Evolutionary conservation across 2,329 filamentous ascomycete species (phyloP), one percentile per base, ranked within the genome.

Genomic region (Zymoseptoria tritici): DNA sequence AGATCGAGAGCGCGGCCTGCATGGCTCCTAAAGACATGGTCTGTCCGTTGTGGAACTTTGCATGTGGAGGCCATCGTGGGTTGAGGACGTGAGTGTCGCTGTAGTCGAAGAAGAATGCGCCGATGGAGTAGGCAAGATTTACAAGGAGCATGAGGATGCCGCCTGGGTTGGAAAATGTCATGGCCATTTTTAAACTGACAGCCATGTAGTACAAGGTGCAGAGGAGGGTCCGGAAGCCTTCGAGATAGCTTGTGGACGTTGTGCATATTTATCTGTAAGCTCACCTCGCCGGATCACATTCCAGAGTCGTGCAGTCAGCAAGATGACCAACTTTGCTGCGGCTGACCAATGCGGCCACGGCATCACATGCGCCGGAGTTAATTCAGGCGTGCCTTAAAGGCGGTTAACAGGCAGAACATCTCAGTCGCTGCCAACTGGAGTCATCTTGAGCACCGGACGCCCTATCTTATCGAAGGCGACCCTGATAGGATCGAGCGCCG

Each of bases 11-110:
- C 4, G 74, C 56, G n/a, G 75, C 74, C 9, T 80, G 72, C 9
- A 72, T 58, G 0, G 78, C 64, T 0, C 78, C 78, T 54, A 79
- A 74, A 1, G 73, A 74, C 78, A 82, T 80, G 8, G 79, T 81
- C 66, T 82, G 80, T 4, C 77, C 79, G 63, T 81, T 81, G 71
- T 82, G 79, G 71, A 81, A 82, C 59, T 75, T 75, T 5, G 79
- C 79, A 66, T 82, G 79, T 0, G 78, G 78, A 1, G 78, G 75
- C 79, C 79, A 82, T 56, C 68, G 67, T 0, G 78, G 78, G 64
- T 82, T 81, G 56, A 72, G 70, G 60, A 81, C 71, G 69, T 80
- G 79, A 1, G 78, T 80, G 56, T 77, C 70, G 64, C 68, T 73
- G 65, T 66, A 74, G 60, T 74, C 73, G 31, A 49, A 54, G 16